Percentiles rank a stretch among this genome's conserved stretches.
These are phyloP conservation scores for Gloeophyllum trabeum DNA, from an alignment of 768 basidiomycete genomes.

Conservation along the genomic window DNA sequence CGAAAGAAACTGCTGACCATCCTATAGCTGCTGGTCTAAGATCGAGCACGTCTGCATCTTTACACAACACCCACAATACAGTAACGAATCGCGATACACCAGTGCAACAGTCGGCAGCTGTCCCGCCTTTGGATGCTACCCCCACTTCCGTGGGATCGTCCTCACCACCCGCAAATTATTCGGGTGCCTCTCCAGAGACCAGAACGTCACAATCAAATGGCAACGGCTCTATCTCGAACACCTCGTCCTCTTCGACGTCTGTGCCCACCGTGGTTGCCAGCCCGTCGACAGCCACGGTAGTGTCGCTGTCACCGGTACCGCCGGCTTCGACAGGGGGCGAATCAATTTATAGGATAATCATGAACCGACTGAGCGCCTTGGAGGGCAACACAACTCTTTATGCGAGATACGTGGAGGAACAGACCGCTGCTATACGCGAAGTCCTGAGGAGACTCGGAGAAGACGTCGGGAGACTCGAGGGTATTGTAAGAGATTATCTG, in stretches of 20 bases:
- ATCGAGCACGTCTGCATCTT: too few relatives aligned
- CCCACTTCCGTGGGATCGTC: too few relatives aligned
- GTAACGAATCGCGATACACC: too few relatives aligned
- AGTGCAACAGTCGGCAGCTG: too few relatives aligned
- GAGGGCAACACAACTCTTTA: slow-evolving; percentile 85
- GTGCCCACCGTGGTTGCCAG: slow-evolving; percentile 2
- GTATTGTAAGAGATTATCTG: slow-evolving; percentile 40
- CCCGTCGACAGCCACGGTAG: slow-evolving; percentile 5
- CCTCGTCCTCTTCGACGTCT: slow-evolving; percentile 1
- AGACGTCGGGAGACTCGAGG: slow-evolving; percentile 69
- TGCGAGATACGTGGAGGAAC: slow-evolving; percentile 81
- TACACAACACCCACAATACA: too few relatives aligned
- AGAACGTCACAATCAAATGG: too few relatives aligned
- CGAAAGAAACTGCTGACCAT: too few relatives aligned
- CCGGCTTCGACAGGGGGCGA: slow-evolving; percentile 45
- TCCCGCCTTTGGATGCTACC: too few relatives aligned
- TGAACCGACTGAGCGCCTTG: slow-evolving; percentile 79
- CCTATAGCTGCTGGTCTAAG: too few relatives aligned
- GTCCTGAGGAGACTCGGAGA: slow-evolving; percentile 65
- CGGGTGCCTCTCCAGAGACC: too few relatives aligned
- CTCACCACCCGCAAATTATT: too few relatives aligned
- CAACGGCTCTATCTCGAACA: background rate
- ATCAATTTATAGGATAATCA: slow-evolving; percentile 93
- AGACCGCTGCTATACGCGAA: slow-evolving; percentile 64
- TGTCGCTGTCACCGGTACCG: slow-evolving; percentile 11